Percentiles rank a stretch among this genome's conserved stretches.
These are phyloP conservation scores for Penicillium thymicola DNA, from an alignment of 2,329 filamentous ascomycete genomes.

Conservation along the genomic window DNA sequence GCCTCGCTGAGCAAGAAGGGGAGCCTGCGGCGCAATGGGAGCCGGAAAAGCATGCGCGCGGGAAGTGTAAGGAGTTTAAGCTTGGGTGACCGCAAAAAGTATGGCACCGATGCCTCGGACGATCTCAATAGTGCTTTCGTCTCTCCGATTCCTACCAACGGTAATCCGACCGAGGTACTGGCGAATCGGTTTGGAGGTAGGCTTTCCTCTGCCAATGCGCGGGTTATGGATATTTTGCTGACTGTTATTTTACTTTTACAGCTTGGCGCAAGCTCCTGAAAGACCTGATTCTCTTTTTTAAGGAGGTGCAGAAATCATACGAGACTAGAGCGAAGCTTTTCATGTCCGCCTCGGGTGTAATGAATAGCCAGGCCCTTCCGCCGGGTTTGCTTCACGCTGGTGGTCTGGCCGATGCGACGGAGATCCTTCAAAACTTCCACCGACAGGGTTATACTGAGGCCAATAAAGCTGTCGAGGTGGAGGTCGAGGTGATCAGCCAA, in stretches of 20 bases:
- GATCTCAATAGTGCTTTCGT: constrained; percentile 78
- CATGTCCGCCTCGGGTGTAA: constrained; percentile 75
- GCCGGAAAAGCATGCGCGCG: constrained; percentile 75
- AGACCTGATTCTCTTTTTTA: constrained; percentile 89
- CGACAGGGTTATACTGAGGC: constrained; percentile 74
- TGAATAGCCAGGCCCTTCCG: constrained; percentile 75
- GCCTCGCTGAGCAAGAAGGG: constrained; percentile 68
- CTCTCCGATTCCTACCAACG: constrained; percentile 82
- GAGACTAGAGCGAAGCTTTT: constrained; percentile 80
- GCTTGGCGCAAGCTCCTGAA: constrained; percentile 95
- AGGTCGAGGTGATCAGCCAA: constrained; percentile 85
- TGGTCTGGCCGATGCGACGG: constrained; percentile 82
- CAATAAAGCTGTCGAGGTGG: constrained; percentile 85
- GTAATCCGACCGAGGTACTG: constrained; percentile 82
- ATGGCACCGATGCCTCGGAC: constrained; percentile 51
- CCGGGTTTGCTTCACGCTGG: constrained; percentile 72
- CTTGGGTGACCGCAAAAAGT: constrained; percentile 61
- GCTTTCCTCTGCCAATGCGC: background rate
- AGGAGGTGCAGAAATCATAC: constrained; percentile 85
- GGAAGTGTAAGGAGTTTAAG: constrained; percentile 81
- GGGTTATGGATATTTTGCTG: constrained; percentile 1
- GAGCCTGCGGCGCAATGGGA: constrained; percentile 75
- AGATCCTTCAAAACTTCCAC: constrained; percentile 78
- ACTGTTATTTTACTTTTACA: constrained; percentile 38
- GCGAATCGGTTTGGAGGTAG: constrained; percentile 85